Percentiles rank a stretch among this genome's conserved stretches.
Conservation (phyloP, 2,329 filamentous ascomycete species). For the Cladophialophora immunda region DNA sequence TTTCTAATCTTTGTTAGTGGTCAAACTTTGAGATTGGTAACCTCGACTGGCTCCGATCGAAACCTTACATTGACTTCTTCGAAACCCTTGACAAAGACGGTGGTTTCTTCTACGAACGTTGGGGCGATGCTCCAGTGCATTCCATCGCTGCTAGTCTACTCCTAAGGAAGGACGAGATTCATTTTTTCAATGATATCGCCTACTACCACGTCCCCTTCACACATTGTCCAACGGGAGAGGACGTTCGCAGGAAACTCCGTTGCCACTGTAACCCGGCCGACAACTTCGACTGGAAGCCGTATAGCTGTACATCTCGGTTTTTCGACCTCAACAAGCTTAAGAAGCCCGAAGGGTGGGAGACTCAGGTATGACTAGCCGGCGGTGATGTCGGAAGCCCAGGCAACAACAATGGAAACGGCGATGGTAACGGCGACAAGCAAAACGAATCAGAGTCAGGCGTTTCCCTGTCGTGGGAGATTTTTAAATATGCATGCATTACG, state of each 20-base stretch:
- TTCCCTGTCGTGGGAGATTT: conserved; percentile 30
- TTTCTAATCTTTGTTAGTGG: conserved; percentile 69
- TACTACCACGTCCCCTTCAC: conserved; percentile 99
- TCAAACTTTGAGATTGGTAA: conserved; percentile 98
- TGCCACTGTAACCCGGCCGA: conserved; percentile 95
- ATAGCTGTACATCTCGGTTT: conserved; percentile 89
- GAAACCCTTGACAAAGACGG: conserved; percentile 86
- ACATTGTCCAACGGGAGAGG: conserved; percentile 92
- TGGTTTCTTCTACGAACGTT: conserved; percentile 98
- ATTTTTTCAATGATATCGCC: conserved; percentile 99
- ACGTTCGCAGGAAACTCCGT: conserved; percentile 81
- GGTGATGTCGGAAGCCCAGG: conserved; percentile 21
- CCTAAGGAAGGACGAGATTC: conserved; percentile 90
- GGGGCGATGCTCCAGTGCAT: conserved; percentile 97
- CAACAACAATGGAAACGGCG: conserved; percentile 18
- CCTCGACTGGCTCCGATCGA: conserved; percentile 89
- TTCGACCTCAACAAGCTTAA: conserved; percentile 82
- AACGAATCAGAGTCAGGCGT: conserved; percentile 12
- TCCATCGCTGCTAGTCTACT: conserved; percentile 92
- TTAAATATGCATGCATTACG: conserved; percentile 32
- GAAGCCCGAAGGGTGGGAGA: conserved; percentile 87
- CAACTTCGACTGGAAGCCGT: conserved; percentile 99
- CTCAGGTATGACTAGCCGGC: conserved; percentile 59
- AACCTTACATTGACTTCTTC: conserved; percentile 91
- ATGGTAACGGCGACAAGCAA: conserved; percentile 8